Percentiles rank a stretch among this genome's conserved stretches.
Conservation (phyloP, 2,329 filamentous ascomycete genomes). For the Xylariaceae sp. region DNA sequence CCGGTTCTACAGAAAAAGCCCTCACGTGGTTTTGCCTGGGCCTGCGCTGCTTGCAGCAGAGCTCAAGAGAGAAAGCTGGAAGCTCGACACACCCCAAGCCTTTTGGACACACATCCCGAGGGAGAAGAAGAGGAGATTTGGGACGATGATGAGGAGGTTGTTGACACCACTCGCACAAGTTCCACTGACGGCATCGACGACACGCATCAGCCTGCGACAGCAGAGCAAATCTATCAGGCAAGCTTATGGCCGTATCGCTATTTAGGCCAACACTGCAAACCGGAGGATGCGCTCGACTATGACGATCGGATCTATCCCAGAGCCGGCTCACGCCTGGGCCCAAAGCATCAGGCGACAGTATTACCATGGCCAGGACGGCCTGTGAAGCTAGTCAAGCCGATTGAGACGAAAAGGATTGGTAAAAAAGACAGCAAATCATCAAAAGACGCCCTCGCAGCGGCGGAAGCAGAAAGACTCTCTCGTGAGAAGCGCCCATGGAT, state of each 20-base stretch:
- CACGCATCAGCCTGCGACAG: slow-evolving; percentile 66
- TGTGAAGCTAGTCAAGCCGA: slow-evolving; percentile 88
- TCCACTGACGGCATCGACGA: slow-evolving; percentile 66
- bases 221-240: slow-evolving; percentile 89
- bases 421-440: slow-evolving; percentile 80
- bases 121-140: slow-evolving; percentile 67
- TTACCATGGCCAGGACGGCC: slow-evolving; percentile 84
- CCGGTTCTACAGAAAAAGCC: slow-evolving; percentile 94
- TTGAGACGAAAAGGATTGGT: slow-evolving; percentile 82
- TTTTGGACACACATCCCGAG: slow-evolving; percentile 72
- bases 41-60: slow-evolving; percentile 92
- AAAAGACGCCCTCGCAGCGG: slow-evolving; percentile 79
- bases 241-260: slow-evolving; percentile 97
- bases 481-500: slow-evolving; percentile 89
- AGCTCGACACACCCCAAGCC: slow-evolving; percentile 82
- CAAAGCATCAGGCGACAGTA: slow-evolving; percentile 88
- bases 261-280: slow-evolving; percentile 91
- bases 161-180: slow-evolving; percentile 67
- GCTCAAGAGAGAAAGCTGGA: slow-evolving; percentile 94
- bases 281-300: slow-evolving; percentile 94
- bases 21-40: slow-evolving; percentile 96
- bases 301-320: slow-evolving; percentile 97
- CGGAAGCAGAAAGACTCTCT: slow-evolving; percentile 82
- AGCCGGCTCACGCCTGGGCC: slow-evolving; percentile 89
- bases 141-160: slow-evolving; percentile 75